A percentile compares a stretch with the other conserved stretches of the same genome.
Evolutionary conservation across 2,329 filamentous ascomycete species (phyloP).

Genomic region (Myriosclerotinia curreyana): DNA sequence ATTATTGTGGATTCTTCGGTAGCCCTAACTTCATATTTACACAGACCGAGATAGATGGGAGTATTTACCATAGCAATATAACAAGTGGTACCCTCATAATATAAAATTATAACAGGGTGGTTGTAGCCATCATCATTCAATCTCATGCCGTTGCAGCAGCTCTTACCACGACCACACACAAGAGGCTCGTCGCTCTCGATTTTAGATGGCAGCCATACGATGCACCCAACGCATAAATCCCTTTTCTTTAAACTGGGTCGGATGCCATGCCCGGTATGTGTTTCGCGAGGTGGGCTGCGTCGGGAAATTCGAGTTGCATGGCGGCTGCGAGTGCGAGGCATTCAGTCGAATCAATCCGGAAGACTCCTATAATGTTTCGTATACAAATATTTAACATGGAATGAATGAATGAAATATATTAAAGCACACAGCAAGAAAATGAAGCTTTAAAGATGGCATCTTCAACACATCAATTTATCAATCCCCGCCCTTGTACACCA

Average conservation of each 20-base stretch:
- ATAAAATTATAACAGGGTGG: slow-evolving; percentile 8
- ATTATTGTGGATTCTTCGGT: not conserved
- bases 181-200: not conserved
- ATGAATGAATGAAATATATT: too few species aligned
- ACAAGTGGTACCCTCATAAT: not conserved
- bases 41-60: not conserved
- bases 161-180: not conserved
- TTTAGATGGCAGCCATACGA: slow-evolving; percentile 10
- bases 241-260: not conserved
- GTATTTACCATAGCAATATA: slow-evolving; percentile 1
- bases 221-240: slow-evolving; percentile 6
- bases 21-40: not conserved
- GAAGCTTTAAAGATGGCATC: not conserved
- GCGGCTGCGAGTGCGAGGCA: slow-evolving; percentile 9
- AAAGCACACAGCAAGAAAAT: not conserved
- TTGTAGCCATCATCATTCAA: slow-evolving; percentile 9
- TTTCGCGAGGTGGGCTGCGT: not conserved
- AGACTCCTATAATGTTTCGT: too few species aligned
- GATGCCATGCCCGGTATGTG: not conserved
- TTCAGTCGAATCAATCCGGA: not conserved
- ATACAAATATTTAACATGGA: too few species aligned
- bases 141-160: not conserved
- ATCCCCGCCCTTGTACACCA: slow-evolving; percentile 6
- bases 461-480: not conserved
- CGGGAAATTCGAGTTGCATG: slow-evolving; percentile 3